Percentiles rank a stretch among this genome's conserved stretches.
phyloP scores from a whole-genome alignment of 2,329 filamentous ascomycete genomes.

The Sporothrix inflata region DNA sequence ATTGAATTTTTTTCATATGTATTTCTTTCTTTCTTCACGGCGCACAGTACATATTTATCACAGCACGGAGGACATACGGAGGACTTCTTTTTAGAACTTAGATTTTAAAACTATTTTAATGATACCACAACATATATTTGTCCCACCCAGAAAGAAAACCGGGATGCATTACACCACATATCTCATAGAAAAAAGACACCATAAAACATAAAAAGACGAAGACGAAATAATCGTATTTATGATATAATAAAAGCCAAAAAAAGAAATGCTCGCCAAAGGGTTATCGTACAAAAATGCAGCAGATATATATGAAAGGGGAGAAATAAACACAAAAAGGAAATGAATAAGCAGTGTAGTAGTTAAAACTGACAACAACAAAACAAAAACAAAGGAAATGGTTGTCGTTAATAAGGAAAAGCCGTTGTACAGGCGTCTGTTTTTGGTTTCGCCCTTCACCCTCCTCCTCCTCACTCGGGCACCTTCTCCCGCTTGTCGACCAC shows the following conservation, averaged over 20 bases:
- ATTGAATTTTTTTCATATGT: no score
- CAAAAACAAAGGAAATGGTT: slow-evolving; percentile 9
- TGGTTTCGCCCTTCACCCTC: background rate
- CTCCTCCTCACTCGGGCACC: slow-evolving; percentile 32
- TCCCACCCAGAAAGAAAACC: background rate
- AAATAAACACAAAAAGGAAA: background rate
- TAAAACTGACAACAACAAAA: background rate
- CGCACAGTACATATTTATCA: background rate
- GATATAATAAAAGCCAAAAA: background rate
- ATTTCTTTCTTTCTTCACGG: background rate
- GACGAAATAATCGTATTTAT: background rate
- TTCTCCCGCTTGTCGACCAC: slow-evolving; percentile 61
- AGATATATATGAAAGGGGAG: background rate
- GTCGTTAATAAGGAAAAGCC: background rate
- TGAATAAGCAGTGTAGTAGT: slow-evolving; percentile 4
- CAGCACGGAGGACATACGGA: background rate
- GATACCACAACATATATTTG: background rate
- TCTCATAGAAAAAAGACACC: background rate
- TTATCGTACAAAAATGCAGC: slow-evolving; percentile 22
- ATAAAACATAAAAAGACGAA: no score
- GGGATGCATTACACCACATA: background rate
- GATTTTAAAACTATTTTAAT: background rate
- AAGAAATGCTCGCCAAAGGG: slow-evolving; percentile 20
- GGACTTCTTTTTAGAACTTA: background rate
- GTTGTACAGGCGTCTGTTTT: slow-evolving; percentile 3